Evolutionary conservation across 495 filamentous ascomycete species (phyloP), one percentile per base, ranked within the genome.

Genomic region (Hyaloscypha bicolor): DNA sequence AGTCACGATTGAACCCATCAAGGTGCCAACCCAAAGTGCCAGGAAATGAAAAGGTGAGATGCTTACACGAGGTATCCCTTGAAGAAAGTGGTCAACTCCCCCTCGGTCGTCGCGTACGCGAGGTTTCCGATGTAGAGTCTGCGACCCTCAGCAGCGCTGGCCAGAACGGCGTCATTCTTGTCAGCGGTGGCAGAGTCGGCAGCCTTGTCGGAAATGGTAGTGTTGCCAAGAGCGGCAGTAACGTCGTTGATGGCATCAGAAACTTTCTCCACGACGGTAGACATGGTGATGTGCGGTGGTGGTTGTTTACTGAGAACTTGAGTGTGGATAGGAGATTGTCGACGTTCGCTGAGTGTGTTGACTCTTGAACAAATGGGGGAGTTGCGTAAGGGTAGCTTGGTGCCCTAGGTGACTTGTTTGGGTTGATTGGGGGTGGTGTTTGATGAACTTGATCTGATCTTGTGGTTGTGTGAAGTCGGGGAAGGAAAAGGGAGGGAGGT

Each of bases 51-150:
- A 64, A 53, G 45, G 55, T 51, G 56, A 71, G 52, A 69, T 45
- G 91, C 95, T 88, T 88, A 99, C 96, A 99, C 90, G 81, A 93
- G 89, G 89, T 94, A 97, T 80, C 86, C 89, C 83, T 91, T 91
- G 89, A 99, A 99, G 87, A 99, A 99, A 65, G 93, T 93, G 84
- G 94, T 97, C 85, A 99, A 91, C 87, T 97, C 93, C 88, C 92
- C 95, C 91, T 98, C 95, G 76, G 93, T 96, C 86, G 95, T 98
- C 88, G 95, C 93, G 79, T 99, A 98, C 65, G 95, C 95, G 87
- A 99, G 93, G 84, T 99, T 99, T 80, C 95, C 95, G 84, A 98
- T 98, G 83, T 99, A 99, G 70, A 99, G 88, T 83, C 95, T 93
- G 85, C 95, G 92, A 78, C 95, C 96, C 83, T 99, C 95, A 79